Conservation (phyloP, 306 rosid genomes). For the Prunus mongolica region DNA sequence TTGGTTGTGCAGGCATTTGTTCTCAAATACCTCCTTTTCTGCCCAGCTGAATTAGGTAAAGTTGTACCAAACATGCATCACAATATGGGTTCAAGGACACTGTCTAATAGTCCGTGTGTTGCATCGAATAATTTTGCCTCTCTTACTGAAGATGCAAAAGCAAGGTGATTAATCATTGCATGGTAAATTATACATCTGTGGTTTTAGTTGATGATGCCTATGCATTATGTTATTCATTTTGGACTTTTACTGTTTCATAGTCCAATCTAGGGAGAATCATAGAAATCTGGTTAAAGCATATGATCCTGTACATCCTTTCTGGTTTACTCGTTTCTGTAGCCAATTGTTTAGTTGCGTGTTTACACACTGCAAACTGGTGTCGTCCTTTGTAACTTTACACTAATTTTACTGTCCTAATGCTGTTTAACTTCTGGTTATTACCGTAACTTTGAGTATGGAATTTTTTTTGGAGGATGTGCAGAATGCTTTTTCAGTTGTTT, state of each 20-base stretch:
- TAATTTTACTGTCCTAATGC: background rate
- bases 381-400: background rate
- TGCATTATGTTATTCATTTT: constrained; percentile 1
- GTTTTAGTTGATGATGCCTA: constrained; percentile 18
- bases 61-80: constrained; percentile 43
- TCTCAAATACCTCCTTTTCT: constrained; percentile 81
- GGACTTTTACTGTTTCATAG: background rate
- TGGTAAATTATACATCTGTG: constrained; percentile 17
- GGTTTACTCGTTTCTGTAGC: background rate
- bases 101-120: constrained; percentile 45
- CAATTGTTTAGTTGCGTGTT: background rate
- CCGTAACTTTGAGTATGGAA: background rate
- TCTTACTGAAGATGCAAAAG: constrained; percentile 65
- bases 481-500: background rate
- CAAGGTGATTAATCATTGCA: constrained; percentile 63
- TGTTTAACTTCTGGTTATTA: background rate
- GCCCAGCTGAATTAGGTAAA: constrained; percentile 49
- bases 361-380: background rate
- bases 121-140: constrained; percentile 62
- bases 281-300: background rate
- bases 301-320: constrained; percentile 1
- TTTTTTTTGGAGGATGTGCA: background rate
- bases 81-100: constrained; percentile 40
- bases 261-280: background rate
- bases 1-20: constrained; percentile 76